Conservation (phyloP, 371 early-diverging fungal species). For the Smittium mucronatum region DNA sequence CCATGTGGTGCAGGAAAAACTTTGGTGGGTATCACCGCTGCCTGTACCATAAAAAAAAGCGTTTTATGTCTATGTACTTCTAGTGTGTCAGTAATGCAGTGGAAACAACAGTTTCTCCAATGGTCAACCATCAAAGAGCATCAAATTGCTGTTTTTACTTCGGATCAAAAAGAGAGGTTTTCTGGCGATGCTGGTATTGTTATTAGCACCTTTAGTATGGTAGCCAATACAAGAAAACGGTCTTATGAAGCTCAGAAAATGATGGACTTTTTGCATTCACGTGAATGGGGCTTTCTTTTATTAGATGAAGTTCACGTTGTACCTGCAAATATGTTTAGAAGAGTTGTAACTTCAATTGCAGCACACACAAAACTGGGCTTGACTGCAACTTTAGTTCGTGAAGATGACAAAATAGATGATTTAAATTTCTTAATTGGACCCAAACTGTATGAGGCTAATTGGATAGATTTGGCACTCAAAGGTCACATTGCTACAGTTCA, state of each 20-base stretch:
- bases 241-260: slow-evolving; percentile 93
- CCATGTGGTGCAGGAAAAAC: slow-evolving; percentile 99
- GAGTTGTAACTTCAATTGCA: slow-evolving; percentile 86
- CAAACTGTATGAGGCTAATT: slow-evolving; percentile 99
- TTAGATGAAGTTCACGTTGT: slow-evolving; percentile 99
- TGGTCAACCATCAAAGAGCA: slow-evolving; percentile 92
- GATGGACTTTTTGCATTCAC: slow-evolving; percentile 85
- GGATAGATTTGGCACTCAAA: slow-evolving; percentile 95
- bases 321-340: slow-evolving; percentile 98
- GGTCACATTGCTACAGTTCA: slow-evolving; percentile 99
- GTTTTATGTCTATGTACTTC: slow-evolving; percentile 96
- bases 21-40: slow-evolving; percentile 98
- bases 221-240: slow-evolving; percentile 88
- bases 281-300: slow-evolving; percentile 97
- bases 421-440: slow-evolving; percentile 99
- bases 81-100: slow-evolving; percentile 96
- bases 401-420: slow-evolving; percentile 99
- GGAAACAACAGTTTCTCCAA: slow-evolving; percentile 91
- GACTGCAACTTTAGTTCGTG: slow-evolving; percentile 98
- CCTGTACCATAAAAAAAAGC: slow-evolving; percentile 96
- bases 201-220: slow-evolving; percentile 98
- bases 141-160: slow-evolving; percentile 93
- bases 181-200: slow-evolving; percentile 81
- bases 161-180: slow-evolving; percentile 90
- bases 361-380: slow-evolving; percentile 98